Base-by-base conservation (phyloP, 768 basidiomycete species). In the Mycena vitilis region DNA sequence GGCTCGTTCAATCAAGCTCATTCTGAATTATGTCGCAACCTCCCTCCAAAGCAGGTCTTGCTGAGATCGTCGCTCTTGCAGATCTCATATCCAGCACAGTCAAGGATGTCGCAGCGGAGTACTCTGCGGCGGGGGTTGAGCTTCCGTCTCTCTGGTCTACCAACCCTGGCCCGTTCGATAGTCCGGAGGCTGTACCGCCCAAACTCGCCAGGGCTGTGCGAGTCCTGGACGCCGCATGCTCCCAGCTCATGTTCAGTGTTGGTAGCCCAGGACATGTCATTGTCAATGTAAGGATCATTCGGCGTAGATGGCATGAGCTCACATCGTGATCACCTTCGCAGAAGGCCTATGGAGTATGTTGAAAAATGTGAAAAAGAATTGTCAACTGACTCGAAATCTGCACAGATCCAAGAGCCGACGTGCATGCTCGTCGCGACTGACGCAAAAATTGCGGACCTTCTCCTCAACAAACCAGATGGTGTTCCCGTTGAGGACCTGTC, bases 401-500 rank as follows among this genome's bases (percentile, higher is more conserved):
- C 10, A 15, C 40, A 40, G 40, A 11, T 40, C 7, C 15, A 10
- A 40, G 80, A 80, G 63, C 76, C 79, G 15, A 76, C 78, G 10
- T 80, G 78, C 45, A 60, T 84, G 16, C 75, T 75, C 16, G 78
- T 83, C 15, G 81, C 75, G 2, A 59, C 76, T n/a, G 73, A 77
- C 18, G 78, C 79, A 49, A 78, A 78, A 57, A 75, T 85, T 37
- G 75, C 85, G 0, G 84, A 85, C 64, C 72, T 78, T 30, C 77
- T 86, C 25, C 65, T 74, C 10, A 75, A 77, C 22, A 71, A 75
- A 22, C 79, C 81, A 1, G 71, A 78, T 4, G 84, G 84, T 1
- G 64, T 82, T 64, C 78, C 78, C 55, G 76, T 82, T 11, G 49
- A 70, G 5, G 81, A 82, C 6, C 65, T 85, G 2, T 73, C 74